Evolutionary conservation across 176 grass and related monocot genomes (phyloP).

Genomic region (Aegilops speltoides): DNA sequence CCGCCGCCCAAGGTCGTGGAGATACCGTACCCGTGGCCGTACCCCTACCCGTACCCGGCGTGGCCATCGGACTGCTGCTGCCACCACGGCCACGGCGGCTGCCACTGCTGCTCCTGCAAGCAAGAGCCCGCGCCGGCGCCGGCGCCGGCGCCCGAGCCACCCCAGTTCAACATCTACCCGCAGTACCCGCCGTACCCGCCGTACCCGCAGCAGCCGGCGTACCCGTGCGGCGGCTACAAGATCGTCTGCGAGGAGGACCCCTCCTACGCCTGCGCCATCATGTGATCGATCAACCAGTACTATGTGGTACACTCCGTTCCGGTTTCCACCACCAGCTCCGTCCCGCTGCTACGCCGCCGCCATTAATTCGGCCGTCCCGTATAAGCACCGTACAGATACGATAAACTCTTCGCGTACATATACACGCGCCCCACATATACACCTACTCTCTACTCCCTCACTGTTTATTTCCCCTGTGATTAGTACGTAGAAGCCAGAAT

Average conservation of each 20-base stretch:
- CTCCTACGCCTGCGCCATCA: conserved; percentile 56
- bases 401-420: neutral
- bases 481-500: neutral
- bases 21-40: conserved; percentile 45
- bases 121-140: conserved; percentile 23
- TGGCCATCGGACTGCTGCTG: conserved; percentile 63
- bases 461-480: neutral
- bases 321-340: neutral
- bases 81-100: conserved; percentile 52
- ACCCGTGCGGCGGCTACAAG: conserved; percentile 50
- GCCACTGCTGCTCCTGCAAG: conserved; percentile 88
- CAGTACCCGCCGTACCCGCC: conserved; percentile 28
- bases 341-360: neutral
- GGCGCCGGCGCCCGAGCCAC: neutral
- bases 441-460: neutral
- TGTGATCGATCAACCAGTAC: conserved; percentile 41
- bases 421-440: neutral
- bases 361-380: neutral
- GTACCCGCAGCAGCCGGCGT: conserved; percentile 22
- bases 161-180: conserved; percentile 21
- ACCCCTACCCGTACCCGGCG: conserved; percentile 53
- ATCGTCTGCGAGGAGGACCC: conserved; percentile 77
- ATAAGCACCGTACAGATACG: conserved; percentile 16
- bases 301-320: neutral
- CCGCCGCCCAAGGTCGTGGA: conserved; percentile 20